These are phyloP conservation scores for Murraya koenigii DNA, from an alignment of 345 rosid species.

Conservation along the genomic window DNA sequence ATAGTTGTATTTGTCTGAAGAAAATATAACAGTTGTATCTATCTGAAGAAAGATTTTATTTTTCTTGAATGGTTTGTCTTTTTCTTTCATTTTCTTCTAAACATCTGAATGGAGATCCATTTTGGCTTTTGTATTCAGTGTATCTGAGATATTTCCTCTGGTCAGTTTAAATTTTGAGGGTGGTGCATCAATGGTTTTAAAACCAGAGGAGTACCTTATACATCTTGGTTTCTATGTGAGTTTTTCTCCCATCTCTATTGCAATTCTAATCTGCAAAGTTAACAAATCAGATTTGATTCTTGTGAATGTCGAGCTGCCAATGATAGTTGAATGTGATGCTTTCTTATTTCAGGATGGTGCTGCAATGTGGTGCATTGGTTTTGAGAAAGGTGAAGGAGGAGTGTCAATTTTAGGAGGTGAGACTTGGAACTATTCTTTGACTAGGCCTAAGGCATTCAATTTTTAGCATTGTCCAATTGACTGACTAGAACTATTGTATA, in stretches of 20 bases:
- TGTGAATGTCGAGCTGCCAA: background rate
- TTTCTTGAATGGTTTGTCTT: background rate
- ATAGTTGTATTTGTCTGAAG: background rate
- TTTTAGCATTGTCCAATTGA: background rate
- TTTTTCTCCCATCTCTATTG: constrained; percentile 17
- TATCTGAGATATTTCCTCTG: constrained; percentile 65
- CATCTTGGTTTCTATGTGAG: constrained; percentile 71
- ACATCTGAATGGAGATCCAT: constrained; percentile 5
- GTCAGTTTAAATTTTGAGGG: constrained; percentile 84
- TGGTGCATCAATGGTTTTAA: constrained; percentile 77
- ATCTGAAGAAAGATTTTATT: background rate
- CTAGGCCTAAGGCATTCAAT: background rate
- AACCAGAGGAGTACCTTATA: constrained; percentile 83
- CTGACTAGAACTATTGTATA: background rate
- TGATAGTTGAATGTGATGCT: constrained; percentile 2
- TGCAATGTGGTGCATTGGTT: constrained; percentile 90
- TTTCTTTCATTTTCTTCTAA: background rate
- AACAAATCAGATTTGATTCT: constrained; percentile 6
- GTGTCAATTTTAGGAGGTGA: constrained; percentile 88
- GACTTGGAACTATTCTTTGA: constrained; percentile 16
- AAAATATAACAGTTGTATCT: background rate
- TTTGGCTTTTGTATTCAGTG: constrained; percentile 34
- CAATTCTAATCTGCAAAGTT: constrained; percentile 1
- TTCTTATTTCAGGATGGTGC: constrained; percentile 59
- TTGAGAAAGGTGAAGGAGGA: constrained; percentile 54